Conservation (phyloP, 2,329 filamentous ascomycete genomes). For the Exophiala lecanii-corni region DNA sequence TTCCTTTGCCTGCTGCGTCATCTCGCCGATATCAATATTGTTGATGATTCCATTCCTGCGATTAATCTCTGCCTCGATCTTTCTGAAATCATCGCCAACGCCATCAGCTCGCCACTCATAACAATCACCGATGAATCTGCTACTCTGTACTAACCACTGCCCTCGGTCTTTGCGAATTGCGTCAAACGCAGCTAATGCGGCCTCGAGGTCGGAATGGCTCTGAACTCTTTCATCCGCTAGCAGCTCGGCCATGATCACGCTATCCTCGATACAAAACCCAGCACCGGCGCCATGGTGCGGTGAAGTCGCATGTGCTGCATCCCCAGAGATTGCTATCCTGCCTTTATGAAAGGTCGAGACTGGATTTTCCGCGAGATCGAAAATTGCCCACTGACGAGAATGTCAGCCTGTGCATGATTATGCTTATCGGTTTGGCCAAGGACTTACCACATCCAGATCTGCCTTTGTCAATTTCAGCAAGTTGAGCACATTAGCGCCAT, state of each 20-base stretch:
- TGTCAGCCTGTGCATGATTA: no score
- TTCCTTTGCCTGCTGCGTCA: constrained; percentile 28
- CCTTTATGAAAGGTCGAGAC: constrained; percentile 35
- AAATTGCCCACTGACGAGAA: constrained; percentile 37
- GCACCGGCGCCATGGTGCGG: constrained; percentile 40
- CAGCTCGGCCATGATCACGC: constrained; percentile 29
- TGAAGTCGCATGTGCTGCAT: constrained; percentile 40
- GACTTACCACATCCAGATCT: constrained; percentile 26
- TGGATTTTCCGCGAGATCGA: constrained; percentile 36
- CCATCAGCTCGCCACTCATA: constrained; percentile 32
- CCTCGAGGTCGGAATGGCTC: constrained; percentile 25
- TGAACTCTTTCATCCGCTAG: constrained; percentile 27
- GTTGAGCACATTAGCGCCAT: constrained; percentile 21
- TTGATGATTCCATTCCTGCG: constrained; percentile 24
- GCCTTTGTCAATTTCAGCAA: constrained; percentile 30
- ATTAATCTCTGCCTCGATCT: constrained; percentile 38
- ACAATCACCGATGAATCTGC: constrained; percentile 31
- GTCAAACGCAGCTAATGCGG: constrained; percentile 31
- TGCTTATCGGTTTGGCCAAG: no score
- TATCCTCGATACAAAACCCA: constrained; percentile 34
- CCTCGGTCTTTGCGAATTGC: constrained; percentile 27
- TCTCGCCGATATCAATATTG: constrained; percentile 27
- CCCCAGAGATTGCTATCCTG: constrained; percentile 34
- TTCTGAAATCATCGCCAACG: constrained; percentile 34
- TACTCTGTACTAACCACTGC: constrained; percentile 35